Conservation (phyloP, 2,329 filamentous ascomycete species). For the Aspergillus ruber region DNA sequence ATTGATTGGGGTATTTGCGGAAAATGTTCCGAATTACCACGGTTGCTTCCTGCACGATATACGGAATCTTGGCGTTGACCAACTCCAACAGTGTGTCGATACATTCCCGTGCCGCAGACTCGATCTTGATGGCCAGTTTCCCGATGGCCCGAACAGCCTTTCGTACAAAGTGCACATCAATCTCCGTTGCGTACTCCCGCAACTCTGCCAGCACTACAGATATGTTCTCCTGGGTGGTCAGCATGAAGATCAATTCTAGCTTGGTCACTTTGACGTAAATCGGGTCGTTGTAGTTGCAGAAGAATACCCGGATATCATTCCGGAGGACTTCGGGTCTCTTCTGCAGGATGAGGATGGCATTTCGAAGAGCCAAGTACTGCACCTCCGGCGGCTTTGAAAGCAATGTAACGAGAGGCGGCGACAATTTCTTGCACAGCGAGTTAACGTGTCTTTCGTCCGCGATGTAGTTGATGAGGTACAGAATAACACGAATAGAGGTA, state of each 20-base stretch:
- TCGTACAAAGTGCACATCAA: constrained; percentile 96
- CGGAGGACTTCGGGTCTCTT: constrained; percentile 84
- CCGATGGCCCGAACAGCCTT: constrained; percentile 97
- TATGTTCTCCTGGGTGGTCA: constrained; percentile 92
- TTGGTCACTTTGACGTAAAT: constrained; percentile 99
- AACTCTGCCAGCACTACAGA: constrained; percentile 89
- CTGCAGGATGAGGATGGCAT: constrained; percentile 89
- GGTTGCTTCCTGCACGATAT: constrained; percentile 97
- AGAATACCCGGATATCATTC: constrained; percentile 97
- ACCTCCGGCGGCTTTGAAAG: constrained; percentile 95
- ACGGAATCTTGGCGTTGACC: constrained; percentile 95
- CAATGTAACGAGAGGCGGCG: constrained; percentile 87
- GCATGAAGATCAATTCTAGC: constrained; percentile 97
- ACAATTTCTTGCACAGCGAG: constrained; percentile 82
- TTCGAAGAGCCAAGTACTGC: constrained; percentile 92
- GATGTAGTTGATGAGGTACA: constrained; percentile 99
- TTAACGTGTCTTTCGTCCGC: constrained; percentile 82
- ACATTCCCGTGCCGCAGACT: constrained; percentile 81
- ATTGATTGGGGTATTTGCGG: constrained; percentile 97
- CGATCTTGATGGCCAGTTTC: constrained; percentile 97
- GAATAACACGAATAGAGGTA: constrained; percentile 89
- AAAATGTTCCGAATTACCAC: constrained; percentile 99
- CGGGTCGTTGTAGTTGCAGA: constrained; percentile 99
- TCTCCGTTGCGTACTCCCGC: constrained; percentile 92
- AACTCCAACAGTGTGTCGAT: constrained; percentile 90